Conservation (phyloP, 2,329 filamentous ascomycete genomes). For the Aspergillus nomiae region DNA sequence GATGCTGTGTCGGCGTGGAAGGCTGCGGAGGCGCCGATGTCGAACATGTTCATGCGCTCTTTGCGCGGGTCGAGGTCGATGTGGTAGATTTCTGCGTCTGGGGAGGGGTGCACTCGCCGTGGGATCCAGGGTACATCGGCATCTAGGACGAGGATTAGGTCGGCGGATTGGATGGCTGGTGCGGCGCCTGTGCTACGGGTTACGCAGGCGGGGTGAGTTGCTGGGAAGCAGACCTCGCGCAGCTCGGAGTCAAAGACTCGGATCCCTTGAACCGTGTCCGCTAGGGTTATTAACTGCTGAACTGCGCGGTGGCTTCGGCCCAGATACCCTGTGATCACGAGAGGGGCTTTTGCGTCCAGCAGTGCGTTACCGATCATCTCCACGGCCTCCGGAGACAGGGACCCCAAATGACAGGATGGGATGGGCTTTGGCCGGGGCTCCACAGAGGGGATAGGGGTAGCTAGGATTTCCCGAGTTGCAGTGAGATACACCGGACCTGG, state of each 20-base stretch:
- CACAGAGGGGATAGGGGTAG: conserved; percentile 13
- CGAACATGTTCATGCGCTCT: conserved; percentile 42
- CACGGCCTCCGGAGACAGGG: conserved; percentile 26
- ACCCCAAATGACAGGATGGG: conserved; percentile 7
- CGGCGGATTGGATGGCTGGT: conserved; percentile 70
- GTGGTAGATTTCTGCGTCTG: conserved; percentile 59
- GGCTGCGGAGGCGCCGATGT: conserved; percentile 10
- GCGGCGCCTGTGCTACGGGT: conserved; percentile 69
- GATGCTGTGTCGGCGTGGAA: conserved; percentile 9
- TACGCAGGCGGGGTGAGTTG: conserved; percentile 10
- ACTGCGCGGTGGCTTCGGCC: conserved; percentile 48
- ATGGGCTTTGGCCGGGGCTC: conserved; percentile 11
- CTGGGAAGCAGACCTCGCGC: conserved; percentile 55
- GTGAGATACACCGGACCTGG: conserved; percentile 77
- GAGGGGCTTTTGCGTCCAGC: conserved; percentile 46
- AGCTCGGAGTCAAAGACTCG: conserved; percentile 53
- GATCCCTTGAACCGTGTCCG: conserved; percentile 51
- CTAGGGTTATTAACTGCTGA: conserved; percentile 45
- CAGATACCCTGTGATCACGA: conserved; percentile 52
- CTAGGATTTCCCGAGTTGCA: conserved; percentile 77
- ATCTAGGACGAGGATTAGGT: conserved; percentile 80
- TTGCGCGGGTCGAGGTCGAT: conserved; percentile 65
- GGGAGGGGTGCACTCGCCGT: conserved; percentile 3
- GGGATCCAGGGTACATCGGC: conserved; percentile 92
- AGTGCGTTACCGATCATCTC: conserved; percentile 43